These are phyloP conservation scores for Angomonas deanei DNA, from an alignment of 208 protist species.

Conservation along the genomic window DNA sequence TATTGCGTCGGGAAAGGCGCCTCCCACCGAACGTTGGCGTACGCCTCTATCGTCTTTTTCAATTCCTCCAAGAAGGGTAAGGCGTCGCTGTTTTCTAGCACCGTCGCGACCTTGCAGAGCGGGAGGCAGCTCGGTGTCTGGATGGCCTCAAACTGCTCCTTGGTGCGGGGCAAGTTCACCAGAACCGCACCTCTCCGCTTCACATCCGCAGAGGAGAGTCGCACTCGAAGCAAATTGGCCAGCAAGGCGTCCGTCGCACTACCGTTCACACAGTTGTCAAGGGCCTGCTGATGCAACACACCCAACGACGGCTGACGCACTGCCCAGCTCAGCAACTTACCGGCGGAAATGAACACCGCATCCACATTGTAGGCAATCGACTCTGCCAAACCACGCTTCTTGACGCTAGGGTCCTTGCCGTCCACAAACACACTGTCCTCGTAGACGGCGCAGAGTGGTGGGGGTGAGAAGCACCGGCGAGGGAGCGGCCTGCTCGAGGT, in stretches of 20 bases:
- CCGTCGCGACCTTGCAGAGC: slow-evolving; percentile 20
- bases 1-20: slow-evolving; percentile 27
- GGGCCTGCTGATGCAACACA: slow-evolving; percentile 35
- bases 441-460: slow-evolving; percentile 39
- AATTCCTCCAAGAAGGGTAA: neutral
- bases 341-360: slow-evolving; percentile 42
- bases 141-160: slow-evolving; percentile 21
- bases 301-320: slow-evolving; percentile 40
- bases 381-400: slow-evolving; percentile 59
- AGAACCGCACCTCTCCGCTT: slow-evolving; percentile 68
- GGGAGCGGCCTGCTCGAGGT: slow-evolving; percentile 61
- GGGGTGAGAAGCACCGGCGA: slow-evolving; percentile 23
- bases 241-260: slow-evolving; percentile 33
- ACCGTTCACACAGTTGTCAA: slow-evolving; percentile 33
- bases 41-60: neutral
- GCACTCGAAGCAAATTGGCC: slow-evolving; percentile 33
- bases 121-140: slow-evolving; percentile 9
- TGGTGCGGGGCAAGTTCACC: slow-evolving; percentile 56
- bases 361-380: slow-evolving; percentile 65
- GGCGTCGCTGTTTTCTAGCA: slow-evolving; percentile 12
- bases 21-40: slow-evolving; percentile 19
- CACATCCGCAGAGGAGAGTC: slow-evolving; percentile 55
- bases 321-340: slow-evolving; percentile 83
- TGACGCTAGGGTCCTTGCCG: slow-evolving; percentile 16
- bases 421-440: slow-evolving; percentile 16